A percentile compares a stretch with the other conserved stretches of the same genome.
Conservation (phyloP, 352 stramenopile genomes). For the Phytopythium sindhum region DNA sequence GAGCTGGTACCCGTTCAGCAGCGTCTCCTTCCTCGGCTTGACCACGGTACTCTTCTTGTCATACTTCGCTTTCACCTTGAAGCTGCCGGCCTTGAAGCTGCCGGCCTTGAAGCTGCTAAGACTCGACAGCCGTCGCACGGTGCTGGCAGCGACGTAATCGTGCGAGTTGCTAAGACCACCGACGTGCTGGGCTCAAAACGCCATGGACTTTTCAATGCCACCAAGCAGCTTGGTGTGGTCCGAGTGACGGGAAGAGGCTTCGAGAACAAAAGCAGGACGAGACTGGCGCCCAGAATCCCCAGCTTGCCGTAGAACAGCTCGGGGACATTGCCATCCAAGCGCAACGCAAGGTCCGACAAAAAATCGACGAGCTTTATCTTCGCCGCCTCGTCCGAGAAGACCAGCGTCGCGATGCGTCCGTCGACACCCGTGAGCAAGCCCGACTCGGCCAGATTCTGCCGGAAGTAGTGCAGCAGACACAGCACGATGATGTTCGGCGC, state of each 20-base stretch:
- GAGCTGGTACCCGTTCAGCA: slow-evolving; percentile 13
- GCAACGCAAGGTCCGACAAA: slow-evolving; percentile 14
- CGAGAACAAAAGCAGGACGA: slow-evolving; percentile 9
- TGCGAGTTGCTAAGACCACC: slow-evolving; percentile 7
- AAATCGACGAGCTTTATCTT: slow-evolving; percentile 12
- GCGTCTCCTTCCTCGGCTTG: slow-evolving; percentile 12
- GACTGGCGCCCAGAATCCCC: slow-evolving; percentile 11
- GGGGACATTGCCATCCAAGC: slow-evolving; percentile 16
- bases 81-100: background rate
- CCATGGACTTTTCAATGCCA: slow-evolving; percentile 7
- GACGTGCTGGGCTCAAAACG: slow-evolving; percentile 5
- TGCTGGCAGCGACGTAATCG: background rate
- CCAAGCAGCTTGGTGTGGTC: background rate
- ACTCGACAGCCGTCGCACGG: background rate
- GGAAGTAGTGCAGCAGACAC: slow-evolving; percentile 18
- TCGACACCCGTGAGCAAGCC: slow-evolving; percentile 15
- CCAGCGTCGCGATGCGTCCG: slow-evolving; percentile 9
- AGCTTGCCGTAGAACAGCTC: slow-evolving; percentile 19
- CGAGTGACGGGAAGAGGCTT: background rate
- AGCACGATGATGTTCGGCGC: slow-evolving; percentile 14
- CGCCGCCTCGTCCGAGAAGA: slow-evolving; percentile 10
- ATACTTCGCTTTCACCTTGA: background rate
- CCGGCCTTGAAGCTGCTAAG: background rate
- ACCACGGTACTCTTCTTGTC: background rate
- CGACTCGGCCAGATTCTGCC: slow-evolving; percentile 5